Conservation (phyloP, 2,329 filamentous ascomycete genomes). For the Xylariales sp. region DNA sequence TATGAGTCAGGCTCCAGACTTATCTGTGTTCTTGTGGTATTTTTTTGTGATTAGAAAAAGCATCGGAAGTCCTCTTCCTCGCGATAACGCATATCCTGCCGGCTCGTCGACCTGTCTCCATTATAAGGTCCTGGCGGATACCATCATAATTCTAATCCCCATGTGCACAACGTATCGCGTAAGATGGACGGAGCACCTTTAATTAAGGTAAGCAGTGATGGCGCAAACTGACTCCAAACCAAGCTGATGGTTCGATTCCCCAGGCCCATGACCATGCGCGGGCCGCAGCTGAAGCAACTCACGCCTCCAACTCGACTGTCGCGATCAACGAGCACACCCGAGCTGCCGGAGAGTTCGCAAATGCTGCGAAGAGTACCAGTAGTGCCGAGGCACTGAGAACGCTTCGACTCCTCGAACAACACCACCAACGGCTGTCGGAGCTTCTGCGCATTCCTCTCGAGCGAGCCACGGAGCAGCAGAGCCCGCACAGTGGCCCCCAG, state of each 20-base stretch:
- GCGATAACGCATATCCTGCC: too few species aligned
- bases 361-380: slow-evolving; percentile 68
- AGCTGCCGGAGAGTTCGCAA: slow-evolving; percentile 84
- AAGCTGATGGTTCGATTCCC: too few species aligned
- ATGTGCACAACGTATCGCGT: neutral
- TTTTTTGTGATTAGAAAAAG: too few species aligned
- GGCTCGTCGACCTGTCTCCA: too few species aligned
- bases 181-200: slow-evolving; percentile 67
- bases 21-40: too few species aligned
- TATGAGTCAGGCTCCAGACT: too few species aligned
- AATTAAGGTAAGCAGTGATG: slow-evolving; percentile 48
- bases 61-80: too few species aligned
- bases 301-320: slow-evolving; percentile 70
- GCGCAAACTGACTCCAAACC: slow-evolving; percentile 14
- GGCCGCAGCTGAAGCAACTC: slow-evolving; percentile 72
- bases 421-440: slow-evolving; percentile 79
- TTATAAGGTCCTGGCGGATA: too few species aligned
- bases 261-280: slow-evolving; percentile 86
- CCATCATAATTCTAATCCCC: too few species aligned
- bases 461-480: slow-evolving; percentile 35
- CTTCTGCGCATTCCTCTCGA: slow-evolving; percentile 69
- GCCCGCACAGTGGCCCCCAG: slow-evolving; percentile 30
- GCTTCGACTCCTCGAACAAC: slow-evolving; percentile 77
- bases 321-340: slow-evolving; percentile 85
- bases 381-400: slow-evolving; percentile 74